Evolutionary conservation across 176 grass and related monocot genomes (phyloP), one percentile per base, ranked within the genome.

Genomic region (Oryza longistaminata): DNA sequence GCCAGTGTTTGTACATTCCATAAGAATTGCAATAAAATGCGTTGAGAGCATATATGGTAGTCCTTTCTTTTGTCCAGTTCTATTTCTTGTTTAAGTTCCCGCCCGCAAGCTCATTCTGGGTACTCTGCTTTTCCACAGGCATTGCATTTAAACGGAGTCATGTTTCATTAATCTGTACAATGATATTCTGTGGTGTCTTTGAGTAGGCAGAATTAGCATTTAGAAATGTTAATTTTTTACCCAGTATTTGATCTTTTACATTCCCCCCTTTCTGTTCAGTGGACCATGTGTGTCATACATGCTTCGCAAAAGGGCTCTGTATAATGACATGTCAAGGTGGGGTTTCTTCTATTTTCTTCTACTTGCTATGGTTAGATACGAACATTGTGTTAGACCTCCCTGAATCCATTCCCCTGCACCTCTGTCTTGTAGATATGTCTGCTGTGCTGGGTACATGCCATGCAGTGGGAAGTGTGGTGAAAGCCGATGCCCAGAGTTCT

Each of bases 271-370:
- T 71, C 42, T 83, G 69, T 89, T 84, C 83, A 99, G 96, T 88
- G 96, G 86, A 27, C 96, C 96, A 79, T 99, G 96, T 4, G 93
- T 96, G 16, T 99, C 96, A 3, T 99, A 99, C 75, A 94, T 99
- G 96, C 96, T 99, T 81, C 91, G 96, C 71, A 99, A 96, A 88
- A 89, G 96, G 86, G 93, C 96, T 88, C 93, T 99, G 61, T 96
- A 99, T 10, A 94, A 94, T 96, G 96, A 99, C 88, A 99, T 99
- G 93, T 94, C 93, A 43, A 96, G 96, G 96, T 99, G 94, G 11
- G 2, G 5, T 53, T 2, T 25, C 46, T 77, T 62, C 46, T 68
- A 31, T 68, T 46, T 27, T 82, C 19, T 26, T 80, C 16, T 74
- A 80, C n/a, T 68, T 83, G 15, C 42, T 13, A 43, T 17, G 16